Conservation (phyloP, 2,329 filamentous ascomycete species). For the Pseudogymnoascus sp. region DNA sequence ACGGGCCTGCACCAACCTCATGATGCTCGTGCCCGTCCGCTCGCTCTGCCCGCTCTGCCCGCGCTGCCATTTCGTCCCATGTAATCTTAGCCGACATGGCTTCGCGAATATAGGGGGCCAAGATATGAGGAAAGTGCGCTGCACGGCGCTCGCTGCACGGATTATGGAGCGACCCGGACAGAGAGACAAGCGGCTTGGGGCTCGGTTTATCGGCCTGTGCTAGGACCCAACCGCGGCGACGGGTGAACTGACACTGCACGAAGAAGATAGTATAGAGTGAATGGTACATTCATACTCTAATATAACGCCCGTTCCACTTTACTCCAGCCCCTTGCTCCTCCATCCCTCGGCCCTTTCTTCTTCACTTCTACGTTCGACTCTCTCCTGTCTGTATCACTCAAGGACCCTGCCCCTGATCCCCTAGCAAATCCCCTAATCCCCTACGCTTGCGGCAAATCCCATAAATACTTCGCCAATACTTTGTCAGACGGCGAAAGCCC, state of each 20-base stretch:
- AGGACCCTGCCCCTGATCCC: not conserved
- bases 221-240: not conserved
- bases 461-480: not conserved
- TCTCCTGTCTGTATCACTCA: not conserved
- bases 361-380: not conserved
- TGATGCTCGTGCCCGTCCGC: not conserved
- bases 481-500: not conserved
- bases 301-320: not conserved
- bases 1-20: not conserved
- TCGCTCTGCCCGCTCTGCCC: not conserved
- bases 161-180: not conserved
- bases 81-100: not conserved
- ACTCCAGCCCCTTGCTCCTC: not conserved
- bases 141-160: not conserved
- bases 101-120: not conserved
- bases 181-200: not conserved
- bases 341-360: not conserved
- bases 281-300: not conserved
- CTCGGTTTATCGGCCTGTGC: not conserved
- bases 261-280: not conserved
- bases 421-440: not conserved
- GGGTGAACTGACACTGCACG: not conserved
- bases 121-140: not conserved
- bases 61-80: not conserved
- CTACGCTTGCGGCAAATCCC: not conserved